Conservation (phyloP, 169 alveolate genomes). For the Plasmodium gaboni region DNA sequence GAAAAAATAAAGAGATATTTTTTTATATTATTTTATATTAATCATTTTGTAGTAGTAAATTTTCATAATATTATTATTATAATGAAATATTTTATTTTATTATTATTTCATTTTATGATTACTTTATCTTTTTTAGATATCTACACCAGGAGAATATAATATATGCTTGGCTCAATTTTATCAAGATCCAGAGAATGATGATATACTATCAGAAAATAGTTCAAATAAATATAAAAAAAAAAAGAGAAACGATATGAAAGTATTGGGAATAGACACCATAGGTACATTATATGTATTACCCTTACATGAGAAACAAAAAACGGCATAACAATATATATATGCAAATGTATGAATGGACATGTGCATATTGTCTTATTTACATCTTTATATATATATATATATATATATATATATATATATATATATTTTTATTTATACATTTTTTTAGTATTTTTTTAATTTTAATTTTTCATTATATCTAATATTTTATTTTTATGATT, state of each 20-base stretch:
- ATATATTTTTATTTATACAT: neutral
- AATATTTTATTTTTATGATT: too few relatives aligned
- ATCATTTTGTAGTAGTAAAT: too few relatives aligned
- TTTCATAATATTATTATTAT: neutral
- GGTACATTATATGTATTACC: conserved; percentile 51
- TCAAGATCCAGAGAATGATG: conserved; percentile 14
- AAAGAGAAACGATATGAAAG: conserved; percentile 24
- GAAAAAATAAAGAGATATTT: neutral
- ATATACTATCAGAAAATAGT: conserved; percentile 15
- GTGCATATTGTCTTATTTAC: neutral
- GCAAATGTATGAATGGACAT: neutral
- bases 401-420: neutral
- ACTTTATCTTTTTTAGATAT: conserved; percentile 8
- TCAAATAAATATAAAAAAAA: conserved; percentile 19
- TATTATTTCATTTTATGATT: neutral
- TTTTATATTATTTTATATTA: neutral
- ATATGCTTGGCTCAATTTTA: conserved; percentile 37
- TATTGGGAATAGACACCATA: conserved; percentile 34
- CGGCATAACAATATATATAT: neutral
- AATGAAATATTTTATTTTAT: neutral
- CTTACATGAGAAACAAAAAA: conserved; percentile 6
- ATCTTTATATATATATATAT: neutral
- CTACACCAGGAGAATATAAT: conserved; percentile 35
- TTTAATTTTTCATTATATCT: neutral
- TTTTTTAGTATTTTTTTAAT: neutral